phyloP scores from a whole-genome alignment of 345 rosid species.

The Erodium maritimum region DNA sequence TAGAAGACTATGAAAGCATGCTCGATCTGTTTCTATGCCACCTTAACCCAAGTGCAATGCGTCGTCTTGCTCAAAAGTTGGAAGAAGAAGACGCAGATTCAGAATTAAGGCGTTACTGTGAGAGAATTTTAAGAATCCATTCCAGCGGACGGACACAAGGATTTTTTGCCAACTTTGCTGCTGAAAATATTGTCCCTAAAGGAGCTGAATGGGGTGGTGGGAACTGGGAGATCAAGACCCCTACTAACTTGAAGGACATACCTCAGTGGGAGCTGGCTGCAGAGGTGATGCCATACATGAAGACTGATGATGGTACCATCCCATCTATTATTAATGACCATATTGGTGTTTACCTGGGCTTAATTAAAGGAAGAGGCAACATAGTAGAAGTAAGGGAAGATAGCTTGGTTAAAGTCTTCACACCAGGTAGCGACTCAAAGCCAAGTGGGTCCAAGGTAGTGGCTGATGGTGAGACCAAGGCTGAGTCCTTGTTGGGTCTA shows the following conservation, averaged over 20 bases:
- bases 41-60: slow-evolving; percentile 25
- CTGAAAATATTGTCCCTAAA: slow-evolving; percentile 97
- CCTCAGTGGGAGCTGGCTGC: slow-evolving; percentile 96
- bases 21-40: slow-evolving; percentile 91
- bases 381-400: slow-evolving; percentile 79
- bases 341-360: slow-evolving; percentile 87
- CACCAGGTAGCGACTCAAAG: slow-evolving; percentile 38
- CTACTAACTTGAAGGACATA: slow-evolving; percentile 65
- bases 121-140: slow-evolving; percentile 80
- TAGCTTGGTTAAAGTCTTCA: slow-evolving; percentile 54
- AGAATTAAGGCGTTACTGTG: slow-evolving; percentile 81
- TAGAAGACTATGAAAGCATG: slow-evolving; percentile 86
- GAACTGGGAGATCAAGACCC: slow-evolving; percentile 97
- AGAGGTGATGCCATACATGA: slow-evolving; percentile 99
- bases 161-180: slow-evolving; percentile 96
- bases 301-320: slow-evolving; percentile 79
- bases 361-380: slow-evolving; percentile 86
- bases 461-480: slow-evolving; percentile 33
- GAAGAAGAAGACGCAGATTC: slow-evolving; percentile 88
- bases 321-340: slow-evolving; percentile 84
- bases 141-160: slow-evolving; percentile 99
- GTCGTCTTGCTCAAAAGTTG: slow-evolving; percentile 88
- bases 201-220: slow-evolving; percentile 99
- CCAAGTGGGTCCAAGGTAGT: slow-evolving; percentile 35
- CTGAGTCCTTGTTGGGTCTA: slow-evolving; percentile 64